phyloP scores from a whole-genome alignment of 176 grass and related monocot genomes.

The Phyllostachys edulis region DNA sequence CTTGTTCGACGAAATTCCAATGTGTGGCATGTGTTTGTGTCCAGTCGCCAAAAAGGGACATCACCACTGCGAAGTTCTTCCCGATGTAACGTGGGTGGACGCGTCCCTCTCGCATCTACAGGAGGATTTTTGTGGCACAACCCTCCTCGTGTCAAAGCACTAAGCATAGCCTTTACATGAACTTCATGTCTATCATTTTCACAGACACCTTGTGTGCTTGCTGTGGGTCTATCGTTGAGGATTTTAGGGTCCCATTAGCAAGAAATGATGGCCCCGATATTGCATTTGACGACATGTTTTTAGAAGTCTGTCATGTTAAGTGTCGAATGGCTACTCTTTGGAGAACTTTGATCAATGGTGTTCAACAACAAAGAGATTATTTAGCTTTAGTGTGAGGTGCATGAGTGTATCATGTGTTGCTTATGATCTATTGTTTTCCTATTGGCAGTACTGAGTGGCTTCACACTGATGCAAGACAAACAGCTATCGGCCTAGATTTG shows the following conservation, averaged over 20 bases:
- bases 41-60: slow-evolving; percentile 86
- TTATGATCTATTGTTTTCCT: slow-evolving; percentile 3
- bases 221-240: neutral
- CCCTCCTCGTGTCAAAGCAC: slow-evolving; percentile 70
- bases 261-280: neutral
- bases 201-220: neutral
- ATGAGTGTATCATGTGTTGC: neutral
- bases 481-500: slow-evolving; percentile 74
- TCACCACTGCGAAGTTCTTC: slow-evolving; percentile 85
- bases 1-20: slow-evolving; percentile 36
- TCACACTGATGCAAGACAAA: slow-evolving; percentile 63
- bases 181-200: neutral
- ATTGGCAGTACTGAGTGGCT: slow-evolving; percentile 71
- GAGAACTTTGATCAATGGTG: neutral
- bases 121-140: slow-evolving; percentile 94
- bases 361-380: neutral
- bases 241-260: neutral
- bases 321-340: neutral
- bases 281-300: neutral
- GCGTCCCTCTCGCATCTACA: slow-evolving; percentile 72
- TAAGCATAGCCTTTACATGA: neutral
- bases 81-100: slow-evolving; percentile 81
- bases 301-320: neutral
- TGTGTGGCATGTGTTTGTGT: neutral
- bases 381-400: neutral